Evolutionary conservation across 768 basidiomycete genomes (phyloP), one percentile per base, ranked within the genome.

Genomic region (Scleroderma citrinum): DNA sequence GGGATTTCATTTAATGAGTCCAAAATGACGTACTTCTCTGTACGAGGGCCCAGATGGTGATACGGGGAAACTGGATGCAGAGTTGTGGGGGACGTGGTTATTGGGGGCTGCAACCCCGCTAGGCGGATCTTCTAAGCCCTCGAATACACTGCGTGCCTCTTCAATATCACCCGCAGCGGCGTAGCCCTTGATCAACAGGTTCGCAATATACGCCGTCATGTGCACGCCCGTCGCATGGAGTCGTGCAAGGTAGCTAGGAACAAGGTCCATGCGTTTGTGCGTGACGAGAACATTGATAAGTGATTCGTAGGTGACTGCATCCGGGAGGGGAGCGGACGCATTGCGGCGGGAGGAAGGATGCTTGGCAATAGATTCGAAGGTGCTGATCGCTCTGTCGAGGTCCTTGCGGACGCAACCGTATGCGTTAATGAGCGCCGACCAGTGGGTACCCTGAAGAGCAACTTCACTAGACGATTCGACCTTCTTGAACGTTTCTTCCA

Each of bases 151-250:
- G 32, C 94, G 75, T 1, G 95, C 84, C 47, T 78, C 72, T 14
- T 80, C 82, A 47, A 97, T 72, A 36, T 85, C 72, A 16, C 85
- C 84, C 1, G 74, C 76, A 23, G 82, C 77, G 0, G 93, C 76
- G 57, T 82, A 78, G 3, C 80, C 84, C 59, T 78, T 75, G 62
- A 81, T 75, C 46, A 69, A 34, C 30, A 63, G 29, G 70, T 97
- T 97, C 23, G 86, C 87, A 55, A 97, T 88, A 67, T 99, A 99
- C 6, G 95, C 93, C 2, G 94, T 97, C 81, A 92, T 85, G 58
- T 87, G 86, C 7, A 93, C 80, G 29, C 81, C 81, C 6, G 76
- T 71, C 1, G 67, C 57, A 20, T 68, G 70, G 71, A 97, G 81
- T 49, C 80, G 78, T 29, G 69, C 62, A 31, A 86, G 65, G 62